Evolutionary conservation across 2,329 filamentous ascomycete genomes (phyloP).

Genomic region (Botryosphaeria dothidea): DNA sequence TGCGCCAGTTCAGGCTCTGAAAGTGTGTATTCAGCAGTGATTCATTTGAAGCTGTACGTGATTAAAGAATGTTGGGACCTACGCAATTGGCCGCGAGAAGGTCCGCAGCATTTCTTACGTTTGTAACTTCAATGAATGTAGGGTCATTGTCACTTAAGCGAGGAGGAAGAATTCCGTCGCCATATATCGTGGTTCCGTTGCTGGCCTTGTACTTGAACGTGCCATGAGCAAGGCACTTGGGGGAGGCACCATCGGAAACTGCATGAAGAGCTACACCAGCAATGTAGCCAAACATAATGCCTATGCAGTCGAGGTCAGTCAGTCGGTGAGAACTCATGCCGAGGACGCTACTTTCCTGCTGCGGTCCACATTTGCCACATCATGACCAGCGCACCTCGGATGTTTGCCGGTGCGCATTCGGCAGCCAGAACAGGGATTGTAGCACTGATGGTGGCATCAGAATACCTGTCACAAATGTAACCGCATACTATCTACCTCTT

Average conservation of each 20-base stretch:
- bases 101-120: neutral
- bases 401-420: conserved; percentile 68
- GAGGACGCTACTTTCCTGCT: neutral
- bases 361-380: conserved; percentile 65
- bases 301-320: conserved; percentile 41
- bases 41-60: neutral
- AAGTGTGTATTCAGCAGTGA: conserved; percentile 1
- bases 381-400: conserved; percentile 80
- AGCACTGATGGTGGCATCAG: conserved; percentile 52
- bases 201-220: no score
- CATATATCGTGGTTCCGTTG: no score
- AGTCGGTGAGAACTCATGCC: neutral
- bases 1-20: conserved; percentile 24
- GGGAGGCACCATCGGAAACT: conserved; percentile 21
- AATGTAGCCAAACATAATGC: conserved; percentile 29
- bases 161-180: no score
- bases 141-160: no score
- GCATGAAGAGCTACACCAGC: conserved; percentile 26
- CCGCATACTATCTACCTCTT: conserved; percentile 33
- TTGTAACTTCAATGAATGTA: neutral
- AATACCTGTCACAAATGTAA: neutral
- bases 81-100: neutral
- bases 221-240: neutral
- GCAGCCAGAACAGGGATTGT: conserved; percentile 77
- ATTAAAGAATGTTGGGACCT: neutral